These are phyloP conservation scores for Xylariomycetidae sp. DNA, from an alignment of 2,329 filamentous ascomycete species.

Conservation along the genomic window DNA sequence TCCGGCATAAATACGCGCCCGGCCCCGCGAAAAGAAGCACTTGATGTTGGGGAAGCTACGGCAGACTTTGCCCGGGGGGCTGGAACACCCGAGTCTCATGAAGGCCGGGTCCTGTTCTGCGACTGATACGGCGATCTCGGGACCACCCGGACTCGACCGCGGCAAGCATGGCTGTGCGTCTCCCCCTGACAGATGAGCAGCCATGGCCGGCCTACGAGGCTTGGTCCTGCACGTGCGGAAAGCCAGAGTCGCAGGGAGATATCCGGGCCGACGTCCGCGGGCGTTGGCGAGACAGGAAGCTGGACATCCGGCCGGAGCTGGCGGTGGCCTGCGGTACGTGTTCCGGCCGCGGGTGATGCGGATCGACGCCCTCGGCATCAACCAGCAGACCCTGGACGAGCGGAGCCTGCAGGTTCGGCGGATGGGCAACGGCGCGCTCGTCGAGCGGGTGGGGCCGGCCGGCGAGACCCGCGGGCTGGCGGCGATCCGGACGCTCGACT, in stretches of 20 bases:
- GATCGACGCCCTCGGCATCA: conserved; percentile 16
- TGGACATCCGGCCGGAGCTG: conserved; percentile 7
- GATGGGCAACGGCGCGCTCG: conserved; percentile 10
- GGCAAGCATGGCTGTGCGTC: no score
- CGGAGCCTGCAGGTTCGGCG: conserved; percentile 11
- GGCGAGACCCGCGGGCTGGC: no score
- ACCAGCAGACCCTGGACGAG: conserved; percentile 10
- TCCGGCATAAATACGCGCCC: no score
- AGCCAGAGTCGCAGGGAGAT: neutral
- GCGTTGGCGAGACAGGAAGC: neutral
- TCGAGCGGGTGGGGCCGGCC: conserved; percentile 14
- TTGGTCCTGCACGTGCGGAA: conserved; percentile 11
- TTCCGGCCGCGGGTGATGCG: conserved; percentile 10
- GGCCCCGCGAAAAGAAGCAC: conserved; percentile 3
- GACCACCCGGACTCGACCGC: conserved; percentile 10
- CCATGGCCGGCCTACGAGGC: conserved; percentile 13
- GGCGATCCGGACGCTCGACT: no score
- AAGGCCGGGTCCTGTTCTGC: conserved; percentile 11
- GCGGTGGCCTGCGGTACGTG: conserved; percentile 11
- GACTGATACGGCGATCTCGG: conserved; percentile 3
- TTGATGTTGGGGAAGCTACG: conserved; percentile 10
- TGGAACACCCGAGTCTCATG: conserved; percentile 8
- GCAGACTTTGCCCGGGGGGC: conserved; percentile 4
- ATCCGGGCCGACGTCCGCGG: neutral
- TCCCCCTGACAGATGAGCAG: no score